phyloP scores from a whole-genome alignment of 1,284 basidiomycete genomes.

The Ustilago tritici region DNA sequence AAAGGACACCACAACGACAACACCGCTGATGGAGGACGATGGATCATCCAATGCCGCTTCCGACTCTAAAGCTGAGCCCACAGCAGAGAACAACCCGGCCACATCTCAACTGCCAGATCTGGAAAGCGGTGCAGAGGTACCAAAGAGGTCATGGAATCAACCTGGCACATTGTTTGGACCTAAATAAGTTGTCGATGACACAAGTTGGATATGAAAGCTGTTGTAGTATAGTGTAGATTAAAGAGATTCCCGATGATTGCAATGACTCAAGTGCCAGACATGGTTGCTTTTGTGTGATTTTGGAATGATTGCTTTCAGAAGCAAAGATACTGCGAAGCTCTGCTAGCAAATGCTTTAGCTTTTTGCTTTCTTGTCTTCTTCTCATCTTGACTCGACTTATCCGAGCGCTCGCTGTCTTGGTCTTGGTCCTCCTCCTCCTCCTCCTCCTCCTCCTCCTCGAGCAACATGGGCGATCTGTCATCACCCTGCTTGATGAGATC shows the following conservation, averaged over 20 bases:
- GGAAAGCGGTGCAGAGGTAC: too few relatives aligned
- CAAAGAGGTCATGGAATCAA: too few relatives aligned
- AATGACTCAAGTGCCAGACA: not conserved
- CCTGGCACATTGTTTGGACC: too few relatives aligned
- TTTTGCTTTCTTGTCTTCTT: conserved; percentile 19
- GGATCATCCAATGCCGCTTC: too few relatives aligned
- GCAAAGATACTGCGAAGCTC: conserved; percentile 38
- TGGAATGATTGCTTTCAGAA: conserved; percentile 11
- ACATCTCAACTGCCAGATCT: too few relatives aligned
- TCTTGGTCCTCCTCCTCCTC: conserved; percentile 1
- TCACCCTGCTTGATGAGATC: conserved; percentile 27
- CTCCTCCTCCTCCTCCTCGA: conserved; percentile 40
- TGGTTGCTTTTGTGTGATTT: not conserved
- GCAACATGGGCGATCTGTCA: conserved; percentile 26
- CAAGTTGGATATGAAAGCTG: too few relatives aligned
- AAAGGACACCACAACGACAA: too few relatives aligned
- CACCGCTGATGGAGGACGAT: too few relatives aligned
- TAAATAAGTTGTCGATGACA: too few relatives aligned
- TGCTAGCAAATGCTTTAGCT: conserved; percentile 22
- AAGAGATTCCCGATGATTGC: not conserved
- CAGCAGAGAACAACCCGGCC: too few relatives aligned
- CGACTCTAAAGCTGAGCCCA: too few relatives aligned
- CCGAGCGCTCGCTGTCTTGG: not conserved
- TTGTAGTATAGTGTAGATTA: not conserved
- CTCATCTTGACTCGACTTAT: conserved; percentile 8